These are phyloP conservation scores for Aspergillus luchuensis DNA, from an alignment of 2,329 filamentous ascomycete genomes.

Conservation along the genomic window DNA sequence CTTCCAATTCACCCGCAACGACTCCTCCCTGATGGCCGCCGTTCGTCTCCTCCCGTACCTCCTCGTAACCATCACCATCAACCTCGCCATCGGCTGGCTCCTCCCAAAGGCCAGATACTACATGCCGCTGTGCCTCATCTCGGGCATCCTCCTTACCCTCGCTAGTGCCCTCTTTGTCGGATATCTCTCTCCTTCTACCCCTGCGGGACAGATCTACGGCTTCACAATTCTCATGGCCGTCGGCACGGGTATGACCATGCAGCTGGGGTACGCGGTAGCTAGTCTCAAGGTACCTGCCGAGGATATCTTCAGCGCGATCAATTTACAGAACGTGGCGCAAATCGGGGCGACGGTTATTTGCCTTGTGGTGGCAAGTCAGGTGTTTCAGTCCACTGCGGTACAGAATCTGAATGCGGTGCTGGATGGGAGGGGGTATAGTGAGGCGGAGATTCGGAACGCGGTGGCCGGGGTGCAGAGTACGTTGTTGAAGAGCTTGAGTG, in stretches of 20 bases:
- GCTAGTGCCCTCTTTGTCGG: slow-evolving; percentile 9
- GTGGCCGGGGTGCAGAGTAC: slow-evolving; percentile 38
- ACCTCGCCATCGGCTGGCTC: slow-evolving; percentile 23
- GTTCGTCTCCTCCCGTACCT: slow-evolving; percentile 39
- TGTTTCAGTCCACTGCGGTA: slow-evolving; percentile 20
- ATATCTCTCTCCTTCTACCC: slow-evolving; percentile 11
- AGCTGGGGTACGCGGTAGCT: slow-evolving; percentile 23
- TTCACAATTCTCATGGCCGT: slow-evolving; percentile 22
- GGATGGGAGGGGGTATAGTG: slow-evolving; percentile 27
- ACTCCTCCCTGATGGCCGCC: slow-evolving; percentile 33
- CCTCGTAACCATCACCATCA: slow-evolving; percentile 24
- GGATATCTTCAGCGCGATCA: slow-evolving; percentile 14
- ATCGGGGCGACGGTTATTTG: slow-evolving; percentile 20
- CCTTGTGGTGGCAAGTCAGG: slow-evolving; percentile 21
- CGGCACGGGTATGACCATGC: slow-evolving; percentile 23
- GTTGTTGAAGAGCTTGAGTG: slow-evolving; percentile 32
- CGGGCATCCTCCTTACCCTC: slow-evolving; percentile 12
- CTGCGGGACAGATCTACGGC: slow-evolving; percentile 16
- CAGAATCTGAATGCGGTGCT: slow-evolving; percentile 31
- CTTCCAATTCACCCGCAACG: slow-evolving; percentile 55
- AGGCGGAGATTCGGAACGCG: slow-evolving; percentile 32
- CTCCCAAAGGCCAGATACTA: slow-evolving; percentile 24
- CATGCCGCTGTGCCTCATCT: slow-evolving; percentile 30
- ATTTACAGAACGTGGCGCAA: slow-evolving; percentile 23
- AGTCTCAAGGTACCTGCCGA: slow-evolving; percentile 18